These are phyloP conservation scores for Vararia minispora DNA, from an alignment of 768 basidiomycete genomes.

Conservation along the genomic window DNA sequence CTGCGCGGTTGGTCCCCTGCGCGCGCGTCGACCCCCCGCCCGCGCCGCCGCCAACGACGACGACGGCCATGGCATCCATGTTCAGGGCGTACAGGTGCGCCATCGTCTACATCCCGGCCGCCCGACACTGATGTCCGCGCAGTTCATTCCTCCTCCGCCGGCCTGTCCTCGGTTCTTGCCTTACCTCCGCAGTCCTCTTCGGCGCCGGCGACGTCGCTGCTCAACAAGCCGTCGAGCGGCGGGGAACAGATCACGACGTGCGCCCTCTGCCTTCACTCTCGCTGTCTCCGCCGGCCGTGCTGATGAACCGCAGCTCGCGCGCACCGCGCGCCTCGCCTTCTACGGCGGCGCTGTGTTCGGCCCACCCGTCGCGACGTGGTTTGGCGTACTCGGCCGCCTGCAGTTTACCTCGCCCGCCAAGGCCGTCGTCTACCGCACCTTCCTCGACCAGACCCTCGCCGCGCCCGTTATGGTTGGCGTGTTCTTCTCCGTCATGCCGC, in stretches of 20 bases:
- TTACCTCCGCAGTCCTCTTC: constrained; percentile 57
- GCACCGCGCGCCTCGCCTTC: constrained; percentile 54
- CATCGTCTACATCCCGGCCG: neutral
- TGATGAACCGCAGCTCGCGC: constrained; percentile 29
- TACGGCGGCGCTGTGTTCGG: constrained; percentile 79
- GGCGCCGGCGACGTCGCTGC: constrained; percentile 73
- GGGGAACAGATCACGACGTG: constrained; percentile 68
- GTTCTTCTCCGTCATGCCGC: constrained; percentile 69
- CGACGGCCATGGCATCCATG: constrained; percentile 22
- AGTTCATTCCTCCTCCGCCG: constrained; percentile 51
- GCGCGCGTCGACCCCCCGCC: too few species aligned
- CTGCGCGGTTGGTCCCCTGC: too few species aligned
- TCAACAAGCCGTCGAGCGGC: constrained; percentile 73
- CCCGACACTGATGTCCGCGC: constrained; percentile 5
- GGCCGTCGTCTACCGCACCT: constrained; percentile 56
- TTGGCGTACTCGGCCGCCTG: constrained; percentile 56
- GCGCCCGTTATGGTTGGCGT: constrained; percentile 50
- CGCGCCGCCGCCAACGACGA: too few species aligned
- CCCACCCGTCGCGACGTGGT: constrained; percentile 77
- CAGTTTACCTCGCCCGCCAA: constrained; percentile 51
- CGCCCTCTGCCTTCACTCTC: constrained; percentile 16
- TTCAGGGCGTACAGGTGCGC: constrained; percentile 29
- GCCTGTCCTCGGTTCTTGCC: constrained; percentile 53
- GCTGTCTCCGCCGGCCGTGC: neutral
- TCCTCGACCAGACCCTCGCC: constrained; percentile 69